phyloP scores from a whole-genome alignment of 495 filamentous ascomycete species.

The Xylaria scruposa region DNA sequence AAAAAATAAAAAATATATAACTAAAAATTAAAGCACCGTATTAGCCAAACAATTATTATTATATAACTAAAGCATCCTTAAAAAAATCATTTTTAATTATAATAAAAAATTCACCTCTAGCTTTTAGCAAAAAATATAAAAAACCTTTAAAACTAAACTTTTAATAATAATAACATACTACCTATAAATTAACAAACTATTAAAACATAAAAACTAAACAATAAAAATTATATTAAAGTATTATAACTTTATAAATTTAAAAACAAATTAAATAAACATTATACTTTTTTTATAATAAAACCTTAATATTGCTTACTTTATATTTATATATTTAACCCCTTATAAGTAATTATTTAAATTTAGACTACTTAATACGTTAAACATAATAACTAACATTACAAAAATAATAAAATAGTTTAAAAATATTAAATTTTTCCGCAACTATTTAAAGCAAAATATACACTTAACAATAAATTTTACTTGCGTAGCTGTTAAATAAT shows the following conservation, averaged over 20 bases:
- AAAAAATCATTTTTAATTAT: neutral
- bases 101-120: neutral
- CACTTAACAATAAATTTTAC: neutral
- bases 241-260: neutral
- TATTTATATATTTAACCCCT: no score
- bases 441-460: neutral
- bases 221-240: no score
- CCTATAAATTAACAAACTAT: no score
- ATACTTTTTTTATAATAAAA: conserved; percentile 13
- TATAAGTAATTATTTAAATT: conserved; percentile 4
- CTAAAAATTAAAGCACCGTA: neutral
- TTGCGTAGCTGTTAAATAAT: no score
- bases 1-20: neutral
- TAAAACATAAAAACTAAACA: no score
- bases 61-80: neutral
- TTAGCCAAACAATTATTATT: neutral
- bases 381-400: neutral
- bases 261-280: neutral
- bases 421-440: neutral
- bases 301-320: no score
- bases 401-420: neutral
- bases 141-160: no score
- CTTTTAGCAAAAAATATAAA: neutral
- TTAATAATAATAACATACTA: no score
- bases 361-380: no score